These are phyloP conservation scores for Planoprotostelium fungivorum DNA, from an alignment of 78 protist genomes.

Conservation along the genomic window DNA sequence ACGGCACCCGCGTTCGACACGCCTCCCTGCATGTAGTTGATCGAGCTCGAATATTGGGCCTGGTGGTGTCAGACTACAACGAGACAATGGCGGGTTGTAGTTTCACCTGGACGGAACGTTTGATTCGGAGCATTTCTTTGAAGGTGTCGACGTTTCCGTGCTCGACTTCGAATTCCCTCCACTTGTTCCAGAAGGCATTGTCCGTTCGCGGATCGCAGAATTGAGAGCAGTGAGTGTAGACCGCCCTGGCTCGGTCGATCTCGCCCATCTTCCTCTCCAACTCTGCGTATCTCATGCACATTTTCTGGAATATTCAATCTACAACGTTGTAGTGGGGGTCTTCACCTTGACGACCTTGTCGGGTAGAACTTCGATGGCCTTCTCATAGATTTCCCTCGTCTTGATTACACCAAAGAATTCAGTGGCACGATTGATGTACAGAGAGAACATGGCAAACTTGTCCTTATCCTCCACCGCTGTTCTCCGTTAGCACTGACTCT, in stretches of 20 bases:
- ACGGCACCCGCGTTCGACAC: neutral
- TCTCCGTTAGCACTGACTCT: no score
- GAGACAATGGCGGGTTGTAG: neutral
- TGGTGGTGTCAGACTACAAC: neutral
- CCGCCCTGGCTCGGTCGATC: conserved; percentile 95
- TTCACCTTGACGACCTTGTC: conserved; percentile 50
- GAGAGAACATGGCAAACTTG: conserved; percentile 51
- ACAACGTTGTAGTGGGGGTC: neutral
- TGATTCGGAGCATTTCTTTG: conserved; percentile 89
- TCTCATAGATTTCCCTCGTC: conserved; percentile 91
- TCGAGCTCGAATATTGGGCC: neutral
- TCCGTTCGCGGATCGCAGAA: conserved; percentile 68
- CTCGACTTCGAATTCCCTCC: conserved; percentile 90
- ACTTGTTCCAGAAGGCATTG: conserved; percentile 76
- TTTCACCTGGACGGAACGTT: conserved; percentile 65
- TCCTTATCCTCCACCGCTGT: conserved; percentile 39
- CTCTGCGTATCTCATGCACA: conserved; percentile 82
- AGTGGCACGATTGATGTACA: conserved; percentile 82
- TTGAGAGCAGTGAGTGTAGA: conserved; percentile 87
- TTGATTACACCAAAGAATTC: conserved; percentile 80
- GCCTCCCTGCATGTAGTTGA: neutral
- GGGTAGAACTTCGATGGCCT: conserved; percentile 74
- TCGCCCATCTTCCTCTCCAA: conserved; percentile 94
- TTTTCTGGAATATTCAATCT: conserved; percentile 5
- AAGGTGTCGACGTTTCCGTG: conserved; percentile 97